Evolutionary conservation across 164 flowering plant species (phyloP), one percentile per base, ranked within the genome.

Genomic region (Malania oleifera): DNA sequence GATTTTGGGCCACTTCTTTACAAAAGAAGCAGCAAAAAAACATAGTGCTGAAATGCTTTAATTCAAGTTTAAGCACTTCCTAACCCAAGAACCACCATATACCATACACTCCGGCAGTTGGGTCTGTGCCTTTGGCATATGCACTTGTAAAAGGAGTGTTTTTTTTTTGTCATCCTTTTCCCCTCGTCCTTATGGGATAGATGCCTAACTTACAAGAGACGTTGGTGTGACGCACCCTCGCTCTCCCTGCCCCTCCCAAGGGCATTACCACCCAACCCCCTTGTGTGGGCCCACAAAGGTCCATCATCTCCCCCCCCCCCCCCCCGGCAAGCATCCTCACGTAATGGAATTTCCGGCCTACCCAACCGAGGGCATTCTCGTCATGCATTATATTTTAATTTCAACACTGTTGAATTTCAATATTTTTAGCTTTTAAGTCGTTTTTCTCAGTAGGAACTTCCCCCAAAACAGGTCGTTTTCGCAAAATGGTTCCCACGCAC

Each of bases 121-220:
- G 64, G 64, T 37, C 22, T 5, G 45, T 49, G 31, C 24, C 31
- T 69, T 38, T 24, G 47, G 53, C 34, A 67, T 25, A 22, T 38
- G 39, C 31, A 40, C 37, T 46, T 54, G 60, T 23, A 18, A 26
- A 22, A 59, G 57, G 34, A 57, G 19, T 54, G 34, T 60, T 64
- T 40, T 60, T 64, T 40, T 61, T 41, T 44, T 15, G 59, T 66
- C 66, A 15, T 50, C 41, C 49, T 52, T 37, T 57, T 40, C 9
- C 46, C 7, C 13, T 51, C 59, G 52, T 43, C 55, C 56, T 24
- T 22, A 4, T 17, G 44, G 54, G 55, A 65, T 54, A 46, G 57
- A 62, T 54, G 56, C 71, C 68, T 35, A 59, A 71, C 62, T 53
- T 41, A 38, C 18, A 46, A 53, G 55, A 34, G 29, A 59, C 50